Base-by-base conservation (phyloP, 768 basidiomycete genomes). In the Suillus ampliporus region DNA sequence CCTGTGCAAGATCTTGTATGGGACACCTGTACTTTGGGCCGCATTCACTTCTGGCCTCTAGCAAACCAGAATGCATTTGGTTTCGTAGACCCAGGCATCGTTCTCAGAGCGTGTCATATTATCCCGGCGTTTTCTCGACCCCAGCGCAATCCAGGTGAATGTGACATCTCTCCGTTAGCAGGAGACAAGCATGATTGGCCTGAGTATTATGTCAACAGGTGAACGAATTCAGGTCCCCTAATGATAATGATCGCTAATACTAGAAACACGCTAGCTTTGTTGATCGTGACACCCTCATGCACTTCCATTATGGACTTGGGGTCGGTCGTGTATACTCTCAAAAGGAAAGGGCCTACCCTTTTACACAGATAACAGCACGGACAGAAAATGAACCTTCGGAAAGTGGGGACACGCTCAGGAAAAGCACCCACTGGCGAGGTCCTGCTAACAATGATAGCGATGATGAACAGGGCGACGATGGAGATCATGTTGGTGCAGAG, bases 121-220 rank as follows among this genome's bases (percentile, higher is more conserved):
- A 65, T 65, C 28, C 64, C 64, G 1, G 54, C 38, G 8, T 65
- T 65, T 51, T 44, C 56, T 41, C 7, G 19, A 28, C 52, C 41
- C 21, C 26, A 50, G n/a, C 13, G 34, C 34, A 35, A 35, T 35
- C 34, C 34, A 10, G 34, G 34, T 35, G 34, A 35, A 35, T 35
- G 34, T 19, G 41, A 1, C 4, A 43, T 43, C 19, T 43, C 41
- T 17, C 17, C 41, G 17, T 7, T 43, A 1, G 53, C 56, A 7
- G 31, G 38, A 19, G 60, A 65, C 43, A 46, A n/a, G 10, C 5
- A 21, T n/a, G 56, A 65, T 37, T 65, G 60, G 61, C 46, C 34
- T 5, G 11, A 43, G 2, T 65, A 65, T 35, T 65, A 65, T 62
- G 48, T 65, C 37, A 65, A 65, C 38, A 13, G 60, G 64, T 65